Percentiles rank a stretch among this genome's conserved stretches.
These are phyloP conservation scores for Trichoderma pleuroti DNA, from an alignment of 2,329 filamentous ascomycete species.

Conservation along the genomic window DNA sequence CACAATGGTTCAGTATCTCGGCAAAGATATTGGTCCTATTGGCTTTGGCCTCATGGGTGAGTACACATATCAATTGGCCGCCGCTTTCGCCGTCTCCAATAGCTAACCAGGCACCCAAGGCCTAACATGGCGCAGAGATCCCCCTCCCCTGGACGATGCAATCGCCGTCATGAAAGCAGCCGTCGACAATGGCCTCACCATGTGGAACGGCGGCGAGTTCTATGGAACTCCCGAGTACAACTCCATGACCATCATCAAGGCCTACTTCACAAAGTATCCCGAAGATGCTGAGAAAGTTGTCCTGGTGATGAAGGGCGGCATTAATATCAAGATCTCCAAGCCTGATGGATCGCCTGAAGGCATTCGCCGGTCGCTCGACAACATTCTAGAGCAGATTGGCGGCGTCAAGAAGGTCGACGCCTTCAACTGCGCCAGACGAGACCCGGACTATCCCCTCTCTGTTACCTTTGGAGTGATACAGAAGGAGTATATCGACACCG, in stretches of 20 bases:
- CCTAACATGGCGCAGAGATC: slow-evolving; percentile 43
- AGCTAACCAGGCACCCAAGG: slow-evolving; percentile 27
- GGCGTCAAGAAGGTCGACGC: slow-evolving; percentile 58
- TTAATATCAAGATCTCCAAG: slow-evolving; percentile 28
- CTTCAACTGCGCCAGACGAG: slow-evolving; percentile 57
- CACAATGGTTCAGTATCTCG: slow-evolving; percentile 31
- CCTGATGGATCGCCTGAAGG: slow-evolving; percentile 53
- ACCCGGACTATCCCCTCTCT: slow-evolving; percentile 45
- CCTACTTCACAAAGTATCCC: slow-evolving; percentile 62
- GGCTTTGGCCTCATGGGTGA: slow-evolving; percentile 56
- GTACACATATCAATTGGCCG: slow-evolving; percentile 18
- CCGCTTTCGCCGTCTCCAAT: neutral
- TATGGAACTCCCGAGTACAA: slow-evolving; percentile 60
- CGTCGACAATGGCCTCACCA: slow-evolving; percentile 42
- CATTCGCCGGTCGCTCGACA: slow-evolving; percentile 56
- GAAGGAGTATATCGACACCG: slow-evolving; percentile 48
- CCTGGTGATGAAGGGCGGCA: slow-evolving; percentile 59
- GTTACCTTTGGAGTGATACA: slow-evolving; percentile 43
- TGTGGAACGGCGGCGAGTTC: slow-evolving; percentile 64
- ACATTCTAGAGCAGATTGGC: slow-evolving; percentile 47
- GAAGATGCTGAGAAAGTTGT: slow-evolving; percentile 60
- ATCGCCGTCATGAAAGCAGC: slow-evolving; percentile 55
- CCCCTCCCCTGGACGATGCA: slow-evolving; percentile 44
- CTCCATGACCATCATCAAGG: slow-evolving; percentile 55
- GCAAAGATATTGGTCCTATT: slow-evolving; percentile 45